Conservation (phyloP, 108 stramenopile genomes). For the Schizochytrium sp. region DNA sequence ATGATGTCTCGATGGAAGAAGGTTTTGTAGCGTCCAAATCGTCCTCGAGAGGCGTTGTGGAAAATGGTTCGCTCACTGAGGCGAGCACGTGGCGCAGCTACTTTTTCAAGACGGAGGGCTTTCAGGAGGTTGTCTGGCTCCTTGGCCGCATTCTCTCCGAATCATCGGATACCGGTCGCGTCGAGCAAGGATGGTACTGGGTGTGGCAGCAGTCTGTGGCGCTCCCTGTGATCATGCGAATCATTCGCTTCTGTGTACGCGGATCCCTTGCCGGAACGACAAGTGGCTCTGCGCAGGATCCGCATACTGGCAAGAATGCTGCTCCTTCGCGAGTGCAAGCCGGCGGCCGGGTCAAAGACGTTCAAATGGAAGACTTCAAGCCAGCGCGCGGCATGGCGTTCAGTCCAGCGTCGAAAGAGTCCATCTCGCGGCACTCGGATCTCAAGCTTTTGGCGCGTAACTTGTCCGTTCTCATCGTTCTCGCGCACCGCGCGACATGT, state of each 20-base stretch:
- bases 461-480: not conserved
- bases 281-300: not conserved
- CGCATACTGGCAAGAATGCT: not conserved
- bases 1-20: no score
- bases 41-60: no score
- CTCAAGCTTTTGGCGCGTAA: not conserved
- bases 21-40: no score
- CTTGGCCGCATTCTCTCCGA: not conserved
- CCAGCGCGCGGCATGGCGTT: not conserved
- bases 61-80: not conserved
- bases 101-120: not conserved
- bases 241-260: not conserved
- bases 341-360: not conserved
- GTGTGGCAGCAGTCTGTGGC: not conserved
- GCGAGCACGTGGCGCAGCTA: not conserved
- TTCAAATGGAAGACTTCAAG: not conserved
- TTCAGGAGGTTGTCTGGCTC: not conserved
- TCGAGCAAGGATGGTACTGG: not conserved
- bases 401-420: not conserved
- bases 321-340: no score
- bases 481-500: not conserved
- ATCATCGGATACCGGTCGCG: not conserved
- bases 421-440: not conserved
- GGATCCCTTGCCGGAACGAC: not conserved
- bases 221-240: constrained; percentile 1